Conservation (phyloP, 768 basidiomycete genomes). For the Pisolithus albus region DNA sequence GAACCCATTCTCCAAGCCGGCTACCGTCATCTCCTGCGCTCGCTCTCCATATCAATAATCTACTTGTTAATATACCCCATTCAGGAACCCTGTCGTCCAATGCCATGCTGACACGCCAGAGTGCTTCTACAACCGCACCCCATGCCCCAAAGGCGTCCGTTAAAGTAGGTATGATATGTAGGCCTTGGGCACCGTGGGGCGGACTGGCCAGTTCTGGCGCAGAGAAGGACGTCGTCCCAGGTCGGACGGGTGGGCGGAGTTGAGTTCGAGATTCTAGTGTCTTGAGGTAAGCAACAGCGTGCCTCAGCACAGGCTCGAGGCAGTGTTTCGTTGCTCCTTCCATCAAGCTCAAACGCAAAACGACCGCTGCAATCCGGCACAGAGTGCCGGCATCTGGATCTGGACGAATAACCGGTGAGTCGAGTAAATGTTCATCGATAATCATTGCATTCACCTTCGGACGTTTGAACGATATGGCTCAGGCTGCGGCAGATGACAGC, state of each 20-base stretch:
- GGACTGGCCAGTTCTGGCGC: constrained; percentile 15
- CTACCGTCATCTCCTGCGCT: constrained; percentile 31
- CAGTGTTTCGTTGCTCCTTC: constrained; percentile 18
- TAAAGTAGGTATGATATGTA: constrained; percentile 29
- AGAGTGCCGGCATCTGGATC: constrained; percentile 15
- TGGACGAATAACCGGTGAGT: neutral
- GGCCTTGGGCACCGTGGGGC: constrained; percentile 29
- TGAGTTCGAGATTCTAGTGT: constrained; percentile 19
- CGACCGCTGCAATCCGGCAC: constrained; percentile 23
- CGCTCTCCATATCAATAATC: constrained; percentile 49
- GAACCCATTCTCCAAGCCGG: constrained; percentile 42
- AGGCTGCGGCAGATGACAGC: constrained; percentile 49
- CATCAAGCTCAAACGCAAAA: constrained; percentile 33
- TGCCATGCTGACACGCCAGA: constrained; percentile 29
- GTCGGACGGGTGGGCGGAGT: neutral
- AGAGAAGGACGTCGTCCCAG: neutral
- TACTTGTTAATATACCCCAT: constrained; percentile 48
- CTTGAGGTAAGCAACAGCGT: constrained; percentile 23
- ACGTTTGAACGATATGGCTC: constrained; percentile 29
- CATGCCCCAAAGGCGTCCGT: constrained; percentile 34
- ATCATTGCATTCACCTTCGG: constrained; percentile 10
- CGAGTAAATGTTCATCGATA: neutral
- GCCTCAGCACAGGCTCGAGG: constrained; percentile 28
- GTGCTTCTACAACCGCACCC: constrained; percentile 45
- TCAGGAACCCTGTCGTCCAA: constrained; percentile 13